These are phyloP conservation scores for Periconia macrospinosa DNA, from an alignment of 2,329 filamentous ascomycete genomes.

Conservation along the genomic window DNA sequence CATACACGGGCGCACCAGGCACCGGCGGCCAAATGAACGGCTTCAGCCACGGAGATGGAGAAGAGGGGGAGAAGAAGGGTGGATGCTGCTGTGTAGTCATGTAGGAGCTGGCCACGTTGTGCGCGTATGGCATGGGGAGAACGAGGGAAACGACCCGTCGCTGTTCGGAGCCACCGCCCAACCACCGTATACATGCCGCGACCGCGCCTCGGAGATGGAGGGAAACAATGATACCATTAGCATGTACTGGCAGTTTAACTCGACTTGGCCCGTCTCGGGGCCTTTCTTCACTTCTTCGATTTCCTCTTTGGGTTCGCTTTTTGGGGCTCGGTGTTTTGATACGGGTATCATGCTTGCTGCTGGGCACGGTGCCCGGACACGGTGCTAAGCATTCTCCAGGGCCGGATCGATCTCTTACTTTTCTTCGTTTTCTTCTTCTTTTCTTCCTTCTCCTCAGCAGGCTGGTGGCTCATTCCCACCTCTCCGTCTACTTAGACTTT, in stretches of 20 bases:
- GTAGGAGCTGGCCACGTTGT: slow-evolving; percentile 51
- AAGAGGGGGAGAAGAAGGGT: slow-evolving; percentile 62
- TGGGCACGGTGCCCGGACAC: slow-evolving; percentile 26
- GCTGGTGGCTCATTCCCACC: not conserved
- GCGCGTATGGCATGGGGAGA: slow-evolving; percentile 16
- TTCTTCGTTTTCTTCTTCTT: not conserved
- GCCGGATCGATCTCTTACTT: slow-evolving; percentile 15
- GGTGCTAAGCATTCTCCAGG: slow-evolving; percentile 14
- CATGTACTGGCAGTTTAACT: slow-evolving; percentile 37
- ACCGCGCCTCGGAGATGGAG: slow-evolving; percentile 12
- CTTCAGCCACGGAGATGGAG: slow-evolving; percentile 79
- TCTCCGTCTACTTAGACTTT: not conserved
- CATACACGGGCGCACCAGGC: slow-evolving; percentile 68
- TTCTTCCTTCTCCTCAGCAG: not conserved
- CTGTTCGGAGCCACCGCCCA: slow-evolving; percentile 26
- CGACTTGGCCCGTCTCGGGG: slow-evolving; percentile 13
- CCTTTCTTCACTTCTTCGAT: slow-evolving; percentile 22
- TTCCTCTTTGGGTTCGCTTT: slow-evolving; percentile 26
- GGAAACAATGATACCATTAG: slow-evolving; percentile 38
- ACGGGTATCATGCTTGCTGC: slow-evolving; percentile 29
- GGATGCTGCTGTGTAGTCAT: slow-evolving; percentile 90
- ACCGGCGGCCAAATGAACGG: slow-evolving; percentile 62
- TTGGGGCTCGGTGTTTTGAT: slow-evolving; percentile 31
- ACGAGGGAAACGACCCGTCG: slow-evolving; percentile 21
- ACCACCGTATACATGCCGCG: slow-evolving; percentile 12